These are phyloP conservation scores for Hypericum androsaemum DNA, from an alignment of 345 rosid genomes.

Conservation along the genomic window DNA sequence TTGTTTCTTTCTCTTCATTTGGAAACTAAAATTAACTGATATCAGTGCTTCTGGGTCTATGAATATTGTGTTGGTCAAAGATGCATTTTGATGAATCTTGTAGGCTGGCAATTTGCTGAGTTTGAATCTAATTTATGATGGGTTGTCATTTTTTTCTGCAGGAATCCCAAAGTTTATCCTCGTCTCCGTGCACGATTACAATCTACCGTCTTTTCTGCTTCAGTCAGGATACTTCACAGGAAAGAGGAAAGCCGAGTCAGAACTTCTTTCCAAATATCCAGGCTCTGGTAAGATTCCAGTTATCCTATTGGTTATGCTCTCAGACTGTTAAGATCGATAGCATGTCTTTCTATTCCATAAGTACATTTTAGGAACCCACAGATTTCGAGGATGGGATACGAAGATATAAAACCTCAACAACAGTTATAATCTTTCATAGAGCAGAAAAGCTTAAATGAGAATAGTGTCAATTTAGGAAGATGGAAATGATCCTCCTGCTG, in stretches of 20 bases:
- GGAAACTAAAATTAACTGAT: no score
- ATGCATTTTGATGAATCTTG: no score
- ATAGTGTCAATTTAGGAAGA: no score
- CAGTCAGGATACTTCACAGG: slow-evolving; percentile 74
- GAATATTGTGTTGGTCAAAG: no score
- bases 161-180: slow-evolving; percentile 78
- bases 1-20: no score
- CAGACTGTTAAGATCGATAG: neutral
- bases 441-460: no score
- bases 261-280: slow-evolving; percentile 79
- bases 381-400: no score
- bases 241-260: slow-evolving; percentile 81
- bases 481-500: no score
- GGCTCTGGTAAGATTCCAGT: slow-evolving; percentile 47
- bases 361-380: no score
- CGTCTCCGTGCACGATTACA: slow-evolving; percentile 85
- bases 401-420: no score
- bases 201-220: slow-evolving; percentile 77
- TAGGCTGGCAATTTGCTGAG: neutral
- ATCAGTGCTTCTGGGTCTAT: no score
- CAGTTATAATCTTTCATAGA: no score
- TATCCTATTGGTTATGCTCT: neutral
- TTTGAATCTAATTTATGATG: neutral
- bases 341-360: neutral
- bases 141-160: slow-evolving; percentile 21